Evolutionary conservation across 2,329 filamentous ascomycete genomes (phyloP).

Genomic region (Periconia sp.): DNA sequence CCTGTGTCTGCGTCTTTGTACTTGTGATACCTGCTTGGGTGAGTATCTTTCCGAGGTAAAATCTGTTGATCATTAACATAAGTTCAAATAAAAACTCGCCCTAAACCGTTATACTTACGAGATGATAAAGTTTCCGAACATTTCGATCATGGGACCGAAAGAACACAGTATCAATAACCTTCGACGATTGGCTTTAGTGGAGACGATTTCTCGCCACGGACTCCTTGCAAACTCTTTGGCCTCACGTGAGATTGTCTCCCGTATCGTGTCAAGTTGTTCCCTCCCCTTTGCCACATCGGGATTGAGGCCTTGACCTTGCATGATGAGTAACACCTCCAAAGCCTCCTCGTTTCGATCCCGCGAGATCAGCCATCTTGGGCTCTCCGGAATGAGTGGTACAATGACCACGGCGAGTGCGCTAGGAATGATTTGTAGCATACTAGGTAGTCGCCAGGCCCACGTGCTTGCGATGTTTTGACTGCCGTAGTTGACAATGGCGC

Average conservation of each 20-base stretch:
- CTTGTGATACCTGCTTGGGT: slow-evolving; percentile 48
- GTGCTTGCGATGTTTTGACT: slow-evolving; percentile 23
- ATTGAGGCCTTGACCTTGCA: slow-evolving; percentile 46
- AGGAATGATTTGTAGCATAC: slow-evolving; percentile 51
- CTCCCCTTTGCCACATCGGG: slow-evolving; percentile 1
- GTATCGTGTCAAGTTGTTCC: neutral
- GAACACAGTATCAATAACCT: no score
- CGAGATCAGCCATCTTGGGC: slow-evolving; percentile 59
- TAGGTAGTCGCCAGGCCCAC: slow-evolving; percentile 53
- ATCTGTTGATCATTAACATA: neutral
- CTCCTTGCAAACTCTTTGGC: no score
- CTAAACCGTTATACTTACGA: neutral
- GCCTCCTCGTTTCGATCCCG: slow-evolving; percentile 57
- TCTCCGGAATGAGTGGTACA: slow-evolving; percentile 52
- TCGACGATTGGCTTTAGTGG: no score
- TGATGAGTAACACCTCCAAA: slow-evolving; percentile 54
- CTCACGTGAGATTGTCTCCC: neutral
- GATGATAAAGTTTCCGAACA: slow-evolving; percentile 1
- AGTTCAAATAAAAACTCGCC: no score
- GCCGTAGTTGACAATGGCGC: slow-evolving; percentile 1
- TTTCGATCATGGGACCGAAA: no score
- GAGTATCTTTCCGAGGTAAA: slow-evolving; percentile 48
- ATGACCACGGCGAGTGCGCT: slow-evolving; percentile 43
- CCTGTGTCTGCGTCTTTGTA: slow-evolving; percentile 47
- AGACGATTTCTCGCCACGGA: no score